A percentile compares a stretch with the other conserved stretches of the same genome.
Conservation (phyloP, 352 stramenopile genomes). For the Globisporangium acanthophoron region DNA sequence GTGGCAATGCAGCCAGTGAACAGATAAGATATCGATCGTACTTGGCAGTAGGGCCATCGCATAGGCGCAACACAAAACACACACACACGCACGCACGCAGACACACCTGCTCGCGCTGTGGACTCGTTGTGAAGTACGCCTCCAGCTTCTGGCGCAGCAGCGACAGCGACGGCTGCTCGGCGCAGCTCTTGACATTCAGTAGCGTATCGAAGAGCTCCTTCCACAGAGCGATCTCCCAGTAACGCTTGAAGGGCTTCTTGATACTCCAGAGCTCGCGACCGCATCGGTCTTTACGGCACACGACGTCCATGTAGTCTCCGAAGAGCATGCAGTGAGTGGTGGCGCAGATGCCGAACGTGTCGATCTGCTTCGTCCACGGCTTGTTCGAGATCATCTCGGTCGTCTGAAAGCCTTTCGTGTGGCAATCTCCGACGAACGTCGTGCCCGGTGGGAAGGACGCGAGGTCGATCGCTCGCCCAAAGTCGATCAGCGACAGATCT, state of each 20-base stretch:
- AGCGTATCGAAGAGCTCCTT: conserved; percentile 58
- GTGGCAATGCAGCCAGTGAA: conserved; percentile 1
- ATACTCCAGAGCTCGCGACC: conserved; percentile 34
- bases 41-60: conserved; percentile 5
- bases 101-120: conserved; percentile 40
- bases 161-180: conserved; percentile 52
- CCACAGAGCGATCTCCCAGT: conserved; percentile 79
- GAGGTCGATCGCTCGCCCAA: conserved; percentile 77
- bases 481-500: conserved; percentile 76
- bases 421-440: conserved; percentile 67
- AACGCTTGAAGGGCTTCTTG: conserved; percentile 62
- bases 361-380: conserved; percentile 81
- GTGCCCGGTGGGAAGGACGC: conserved; percentile 44
- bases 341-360: conserved; percentile 75
- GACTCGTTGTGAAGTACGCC: conserved; percentile 40
- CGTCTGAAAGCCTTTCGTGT: conserved; percentile 81
- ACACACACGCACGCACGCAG: not conserved
- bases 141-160: conserved; percentile 41
- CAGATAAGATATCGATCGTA: conserved; percentile 4
- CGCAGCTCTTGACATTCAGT: conserved; percentile 68
- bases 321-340: conserved; percentile 83
- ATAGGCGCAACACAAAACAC: too few species aligned
- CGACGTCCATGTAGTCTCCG: conserved; percentile 80
- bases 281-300: conserved; percentile 18
- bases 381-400: conserved; percentile 75